Conservation (phyloP, 352 stramenopile species). For the Phytopythium ostracodes region DNA sequence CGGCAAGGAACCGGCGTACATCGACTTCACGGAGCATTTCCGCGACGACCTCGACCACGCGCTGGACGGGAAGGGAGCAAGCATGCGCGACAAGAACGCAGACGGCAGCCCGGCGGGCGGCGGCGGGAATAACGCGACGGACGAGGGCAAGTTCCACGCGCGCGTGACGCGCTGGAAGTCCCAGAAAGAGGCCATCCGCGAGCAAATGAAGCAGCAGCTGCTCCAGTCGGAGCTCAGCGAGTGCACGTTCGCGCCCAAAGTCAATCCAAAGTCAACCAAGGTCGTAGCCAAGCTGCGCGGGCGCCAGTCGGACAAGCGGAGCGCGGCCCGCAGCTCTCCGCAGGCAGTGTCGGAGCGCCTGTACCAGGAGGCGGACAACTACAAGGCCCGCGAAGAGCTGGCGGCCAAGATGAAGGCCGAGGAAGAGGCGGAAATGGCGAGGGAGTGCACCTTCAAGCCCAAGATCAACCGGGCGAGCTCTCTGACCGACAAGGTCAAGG, state of each 20-base stretch:
- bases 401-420: slow-evolving; percentile 56
- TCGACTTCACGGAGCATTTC: slow-evolving; percentile 51
- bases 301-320: slow-evolving; percentile 18
- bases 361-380: slow-evolving; percentile 75
- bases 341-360: slow-evolving; percentile 59
- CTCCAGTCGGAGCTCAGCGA: slow-evolving; percentile 69
- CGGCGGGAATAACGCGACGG: slow-evolving; percentile 17
- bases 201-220: slow-evolving; percentile 80
- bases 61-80: not conserved
- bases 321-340: slow-evolving; percentile 19
- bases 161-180: slow-evolving; percentile 76
- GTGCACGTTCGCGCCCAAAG: slow-evolving; percentile 71
- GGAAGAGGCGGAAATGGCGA: slow-evolving; percentile 64
- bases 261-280: slow-evolving; percentile 75
- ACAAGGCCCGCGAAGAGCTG: slow-evolving; percentile 68
- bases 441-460: slow-evolving; percentile 73
- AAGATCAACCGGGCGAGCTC: slow-evolving; percentile 44
- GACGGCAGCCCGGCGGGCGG: slow-evolving; percentile 9
- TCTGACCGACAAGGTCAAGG: slow-evolving; percentile 50
- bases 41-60: slow-evolving; percentile 26
- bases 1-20: slow-evolving; percentile 26
- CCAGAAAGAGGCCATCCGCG: slow-evolving; percentile 67
- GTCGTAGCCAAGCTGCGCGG: slow-evolving; percentile 56
- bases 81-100: slow-evolving; percentile 2
- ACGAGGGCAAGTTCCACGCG: slow-evolving; percentile 57